phyloP scores from a whole-genome alignment of 2,329 filamentous ascomycete species.

The Claviceps fusiformis region DNA sequence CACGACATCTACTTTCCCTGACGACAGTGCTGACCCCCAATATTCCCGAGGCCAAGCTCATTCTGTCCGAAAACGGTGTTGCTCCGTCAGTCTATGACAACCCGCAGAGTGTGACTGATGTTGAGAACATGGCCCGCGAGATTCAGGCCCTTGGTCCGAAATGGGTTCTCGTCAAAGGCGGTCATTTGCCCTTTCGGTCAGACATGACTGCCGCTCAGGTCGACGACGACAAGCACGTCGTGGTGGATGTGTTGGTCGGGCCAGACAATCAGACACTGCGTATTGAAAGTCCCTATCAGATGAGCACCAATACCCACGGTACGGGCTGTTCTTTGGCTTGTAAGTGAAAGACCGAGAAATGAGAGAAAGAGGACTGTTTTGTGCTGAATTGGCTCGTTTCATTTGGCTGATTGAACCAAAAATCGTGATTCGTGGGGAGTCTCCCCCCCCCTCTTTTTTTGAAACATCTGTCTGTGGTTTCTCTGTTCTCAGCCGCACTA shows the following conservation, averaged over 20 bases:
- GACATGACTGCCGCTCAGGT: slow-evolving; percentile 44
- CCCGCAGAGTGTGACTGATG: slow-evolving; percentile 45
- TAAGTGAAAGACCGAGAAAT: slow-evolving; percentile 26
- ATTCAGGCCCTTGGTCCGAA: slow-evolving; percentile 58
- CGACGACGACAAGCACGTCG: slow-evolving; percentile 46
- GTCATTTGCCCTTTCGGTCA: slow-evolving; percentile 65
- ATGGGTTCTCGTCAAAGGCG: slow-evolving; percentile 81
- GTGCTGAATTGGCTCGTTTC: neutral
- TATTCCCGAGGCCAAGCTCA: slow-evolving; percentile 56
- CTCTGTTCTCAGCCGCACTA: slow-evolving; percentile 44
- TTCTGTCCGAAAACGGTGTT: slow-evolving; percentile 40
- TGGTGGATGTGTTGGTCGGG: slow-evolving; percentile 68
- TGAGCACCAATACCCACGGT: slow-evolving; percentile 75
- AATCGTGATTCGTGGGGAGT: neutral
- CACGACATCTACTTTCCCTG: slow-evolving; percentile 45
- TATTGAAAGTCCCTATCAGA: slow-evolving; percentile 58
- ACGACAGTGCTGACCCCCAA: slow-evolving; percentile 66
- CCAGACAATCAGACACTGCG: slow-evolving; percentile 37
- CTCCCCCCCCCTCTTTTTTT: neutral
- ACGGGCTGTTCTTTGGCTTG: slow-evolving; percentile 90
- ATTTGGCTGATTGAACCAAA: neutral
- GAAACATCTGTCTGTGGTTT: no score
- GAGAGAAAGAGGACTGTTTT: neutral
- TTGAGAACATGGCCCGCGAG: slow-evolving; percentile 53
- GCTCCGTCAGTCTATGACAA: slow-evolving; percentile 15